A percentile compares a stretch with the other conserved stretches of the same genome.
phyloP scores from a whole-genome alignment of 108 stramenopile genomes.

The Cyclotella cryptica region DNA sequence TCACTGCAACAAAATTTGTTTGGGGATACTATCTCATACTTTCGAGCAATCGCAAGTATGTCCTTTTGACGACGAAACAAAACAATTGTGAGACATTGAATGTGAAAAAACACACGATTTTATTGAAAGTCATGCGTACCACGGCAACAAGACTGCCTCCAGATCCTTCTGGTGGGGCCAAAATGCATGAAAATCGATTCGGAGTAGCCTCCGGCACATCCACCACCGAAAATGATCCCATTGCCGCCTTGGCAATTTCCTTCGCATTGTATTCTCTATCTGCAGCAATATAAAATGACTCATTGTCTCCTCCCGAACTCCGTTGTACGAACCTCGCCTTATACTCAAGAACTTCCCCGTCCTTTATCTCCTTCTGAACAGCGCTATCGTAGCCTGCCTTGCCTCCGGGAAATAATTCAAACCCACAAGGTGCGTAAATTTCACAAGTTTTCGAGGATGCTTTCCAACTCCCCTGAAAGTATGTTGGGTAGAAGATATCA shows the following conservation, averaged over 20 bases:
- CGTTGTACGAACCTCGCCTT: slow-evolving; percentile 64
- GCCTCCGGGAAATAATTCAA: slow-evolving; percentile 74
- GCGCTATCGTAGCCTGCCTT: slow-evolving; percentile 61
- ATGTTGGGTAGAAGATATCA: slow-evolving; percentile 69
- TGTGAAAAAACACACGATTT: background rate
- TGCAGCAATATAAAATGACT: slow-evolving; percentile 53
- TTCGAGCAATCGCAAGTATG: slow-evolving; percentile 69
- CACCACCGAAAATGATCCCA: slow-evolving; percentile 81
- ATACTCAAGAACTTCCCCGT: slow-evolving; percentile 54
- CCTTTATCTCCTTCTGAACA: slow-evolving; percentile 55
- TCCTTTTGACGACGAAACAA: slow-evolving; percentile 41
- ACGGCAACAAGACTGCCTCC: slow-evolving; percentile 42
- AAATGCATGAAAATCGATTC: slow-evolving; percentile 77
- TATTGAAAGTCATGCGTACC: slow-evolving; percentile 4
- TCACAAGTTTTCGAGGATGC: slow-evolving; percentile 58
- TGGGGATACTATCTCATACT: slow-evolving; percentile 57
- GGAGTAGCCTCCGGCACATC: slow-evolving; percentile 76
- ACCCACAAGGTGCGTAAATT: slow-evolving; percentile 79
- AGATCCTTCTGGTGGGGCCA: slow-evolving; percentile 62
- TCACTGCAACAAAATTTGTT: slow-evolving; percentile 78
- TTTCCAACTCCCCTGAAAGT: slow-evolving; percentile 69
- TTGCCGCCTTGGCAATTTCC: slow-evolving; percentile 77
- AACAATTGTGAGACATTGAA: background rate
- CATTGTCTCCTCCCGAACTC: slow-evolving; percentile 9
- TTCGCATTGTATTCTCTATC: slow-evolving; percentile 84